Conservation (phyloP, 768 basidiomycete species). For the Pleurotus pulmonarius region DNA sequence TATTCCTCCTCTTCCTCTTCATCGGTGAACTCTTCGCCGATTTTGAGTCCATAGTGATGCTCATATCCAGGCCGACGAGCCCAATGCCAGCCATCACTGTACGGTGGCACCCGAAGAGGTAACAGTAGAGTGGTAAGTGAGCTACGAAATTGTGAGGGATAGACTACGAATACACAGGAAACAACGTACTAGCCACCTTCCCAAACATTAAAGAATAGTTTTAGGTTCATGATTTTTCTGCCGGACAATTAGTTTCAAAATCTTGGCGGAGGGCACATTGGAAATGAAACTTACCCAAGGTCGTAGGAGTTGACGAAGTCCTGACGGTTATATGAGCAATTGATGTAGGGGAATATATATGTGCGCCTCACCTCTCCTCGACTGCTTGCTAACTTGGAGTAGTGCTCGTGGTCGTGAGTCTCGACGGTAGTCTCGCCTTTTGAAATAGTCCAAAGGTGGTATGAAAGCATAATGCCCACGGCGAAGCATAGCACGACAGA, state of each 20-base stretch:
- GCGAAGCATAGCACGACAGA: conserved; percentile 71
- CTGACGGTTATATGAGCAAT: conserved; percentile 28
- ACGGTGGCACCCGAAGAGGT: conserved; percentile 75
- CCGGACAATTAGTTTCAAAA: not conserved
- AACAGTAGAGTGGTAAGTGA: conserved; percentile 76
- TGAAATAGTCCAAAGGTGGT: conserved; percentile 69
- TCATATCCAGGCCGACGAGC: conserved; percentile 64
- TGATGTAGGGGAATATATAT: not conserved
- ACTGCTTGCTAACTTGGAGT: conserved; percentile 61
- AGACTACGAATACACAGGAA: not conserved
- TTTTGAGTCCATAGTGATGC: conserved; percentile 57
- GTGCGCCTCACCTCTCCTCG: conserved; percentile 58
- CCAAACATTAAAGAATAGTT: conserved; percentile 86
- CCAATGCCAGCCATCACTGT: conserved; percentile 84
- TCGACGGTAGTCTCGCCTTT: conserved; percentile 89
- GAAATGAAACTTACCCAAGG: conserved; percentile 54
- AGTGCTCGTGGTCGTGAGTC: conserved; percentile 80
- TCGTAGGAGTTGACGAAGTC: conserved; percentile 90
- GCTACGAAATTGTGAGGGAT: conserved; percentile 33
- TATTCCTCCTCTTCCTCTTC: conserved; percentile 57
- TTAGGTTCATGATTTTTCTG: conserved; percentile 63
- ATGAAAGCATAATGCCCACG: conserved; percentile 66
- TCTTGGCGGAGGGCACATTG: not conserved
- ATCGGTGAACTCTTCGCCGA: conserved; percentile 86
- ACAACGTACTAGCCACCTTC: conserved; percentile 72